Percentiles rank a stretch among this genome's conserved stretches.
phyloP scores from a whole-genome alignment of 148 eudicot species.

The Euryodendron excelsum region DNA sequence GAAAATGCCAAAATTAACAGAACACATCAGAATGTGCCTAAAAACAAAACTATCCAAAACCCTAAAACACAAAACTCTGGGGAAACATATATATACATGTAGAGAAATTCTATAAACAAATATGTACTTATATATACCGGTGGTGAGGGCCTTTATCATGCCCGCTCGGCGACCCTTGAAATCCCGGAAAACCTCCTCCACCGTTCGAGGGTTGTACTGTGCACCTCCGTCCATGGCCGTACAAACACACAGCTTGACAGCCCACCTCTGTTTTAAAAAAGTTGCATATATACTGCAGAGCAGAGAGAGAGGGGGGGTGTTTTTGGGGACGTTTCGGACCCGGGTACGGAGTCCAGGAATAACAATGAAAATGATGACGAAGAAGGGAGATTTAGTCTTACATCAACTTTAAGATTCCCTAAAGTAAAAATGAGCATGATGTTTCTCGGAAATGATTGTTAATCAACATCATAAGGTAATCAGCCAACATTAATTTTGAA shows the following conservation, averaged over 20 bases:
- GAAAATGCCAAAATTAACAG: neutral
- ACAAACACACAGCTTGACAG: neutral
- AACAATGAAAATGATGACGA: too few relatives aligned
- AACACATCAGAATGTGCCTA: neutral
- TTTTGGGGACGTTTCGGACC: too few relatives aligned
- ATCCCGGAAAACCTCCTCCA: constrained; percentile 33
- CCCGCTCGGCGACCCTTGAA: constrained; percentile 39
- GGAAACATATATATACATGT: neutral
- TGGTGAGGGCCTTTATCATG: constrained; percentile 32
- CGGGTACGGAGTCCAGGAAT: too few relatives aligned
- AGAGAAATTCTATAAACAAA: neutral
- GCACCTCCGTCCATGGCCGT: constrained; percentile 17
- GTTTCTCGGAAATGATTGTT: too few relatives aligned
- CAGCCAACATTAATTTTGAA: too few relatives aligned
- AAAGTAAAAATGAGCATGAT: too few relatives aligned
- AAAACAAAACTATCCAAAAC: neutral
- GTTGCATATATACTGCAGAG: too few relatives aligned
- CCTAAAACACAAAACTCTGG: neutral
- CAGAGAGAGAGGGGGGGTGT: too few relatives aligned
- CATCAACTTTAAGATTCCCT: too few relatives aligned
- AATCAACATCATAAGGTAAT: too few relatives aligned
- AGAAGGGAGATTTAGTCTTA: too few relatives aligned
- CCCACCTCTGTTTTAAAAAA: neutral
- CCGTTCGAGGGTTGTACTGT: constrained; percentile 30
- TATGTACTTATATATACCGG: constrained; percentile 13